Evolutionary conservation across 108 stramenopile species (phyloP).

Genomic region (Nitzschia putrida): DNA sequence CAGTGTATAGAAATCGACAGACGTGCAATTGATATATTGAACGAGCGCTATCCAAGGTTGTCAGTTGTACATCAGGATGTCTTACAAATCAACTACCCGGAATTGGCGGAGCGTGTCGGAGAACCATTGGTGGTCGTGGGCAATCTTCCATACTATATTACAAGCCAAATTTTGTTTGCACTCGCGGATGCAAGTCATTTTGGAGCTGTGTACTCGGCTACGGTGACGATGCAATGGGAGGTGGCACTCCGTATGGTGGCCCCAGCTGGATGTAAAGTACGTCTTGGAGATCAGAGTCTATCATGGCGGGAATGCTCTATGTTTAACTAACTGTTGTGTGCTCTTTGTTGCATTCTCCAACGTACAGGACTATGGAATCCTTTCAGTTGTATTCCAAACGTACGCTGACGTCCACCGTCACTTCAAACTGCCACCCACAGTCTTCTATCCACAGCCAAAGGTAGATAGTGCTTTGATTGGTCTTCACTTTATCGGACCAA

Average conservation of each 20-base stretch:
- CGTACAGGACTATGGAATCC: constrained; percentile 91
- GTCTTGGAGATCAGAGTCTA: neutral
- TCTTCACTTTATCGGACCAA: constrained; percentile 84
- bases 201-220: constrained; percentile 84
- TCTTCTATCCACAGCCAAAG: constrained; percentile 97
- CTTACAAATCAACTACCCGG: constrained; percentile 85
- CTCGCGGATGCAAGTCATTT: constrained; percentile 90
- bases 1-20: constrained; percentile 95
- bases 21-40: constrained; percentile 81
- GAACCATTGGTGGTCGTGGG: constrained; percentile 91
- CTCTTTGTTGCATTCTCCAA: constrained; percentile 4
- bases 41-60: constrained; percentile 66
- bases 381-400: constrained; percentile 93
- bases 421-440: constrained; percentile 97
- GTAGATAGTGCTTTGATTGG: constrained; percentile 93
- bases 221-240: constrained; percentile 98
- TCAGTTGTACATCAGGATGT: constrained; percentile 79
- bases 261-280: constrained; percentile 54
- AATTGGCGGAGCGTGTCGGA: constrained; percentile 71
- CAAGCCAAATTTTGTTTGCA: constrained; percentile 93
- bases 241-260: constrained; percentile 92
- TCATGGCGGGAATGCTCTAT: neutral
- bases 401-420: constrained; percentile 81
- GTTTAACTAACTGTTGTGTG: constrained; percentile 1
- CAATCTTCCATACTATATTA: constrained; percentile 97